Base-by-base conservation (phyloP, 768 basidiomycete genomes). In the Pulveroboletus ravenelii region DNA sequence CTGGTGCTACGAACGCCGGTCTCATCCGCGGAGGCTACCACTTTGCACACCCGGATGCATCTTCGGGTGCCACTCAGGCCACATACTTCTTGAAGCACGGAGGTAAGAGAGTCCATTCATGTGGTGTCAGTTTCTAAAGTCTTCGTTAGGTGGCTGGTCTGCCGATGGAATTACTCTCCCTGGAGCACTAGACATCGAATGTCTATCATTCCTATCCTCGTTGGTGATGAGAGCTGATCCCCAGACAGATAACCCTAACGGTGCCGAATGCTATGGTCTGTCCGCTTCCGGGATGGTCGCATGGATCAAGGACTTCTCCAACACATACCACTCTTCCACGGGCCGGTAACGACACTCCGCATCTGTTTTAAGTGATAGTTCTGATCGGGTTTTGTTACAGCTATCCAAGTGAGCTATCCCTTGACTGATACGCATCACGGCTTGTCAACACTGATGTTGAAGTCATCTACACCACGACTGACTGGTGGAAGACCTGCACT, bases 401-500 rank as follows among this genome's bases (percentile, higher is more conserved):
- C 23, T 77, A 68, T 53, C 76, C 75, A 35, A 66, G 78, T 74
- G 29, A 57, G 34, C 6, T 15, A 20, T 34, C 2, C 35, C 25
- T n/a, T 17, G 45, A 36, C 37, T 6, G 8, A 20, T 15, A 27
- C 6, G 25, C 29, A 23, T 27, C 13, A 20, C 6, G 10, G 35
- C 7, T 29, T n/a, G 18, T 23, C 34, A 30, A 46, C 5, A 18
- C 36, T 35, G 20, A 20, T 10, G 2, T 8, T 37, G 5, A 48
- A 78, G 79, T 79, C 36, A 81, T 84, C 49, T 85, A 85, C 55
- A 79, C 79, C 27, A 81, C 78, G 4, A 83, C 80, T 10, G 70
- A 77, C 61, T 86, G 84, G 84, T 87, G 85, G 85, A 77, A 57
- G 10, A 74, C 72, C 9, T 87, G 85, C 63, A 86, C 85, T 3